A percentile compares a stretch with the other conserved stretches of the same genome.
phyloP scores from a whole-genome alignment of 768 basidiomycete species.

The Pisolithus microcarpus region DNA sequence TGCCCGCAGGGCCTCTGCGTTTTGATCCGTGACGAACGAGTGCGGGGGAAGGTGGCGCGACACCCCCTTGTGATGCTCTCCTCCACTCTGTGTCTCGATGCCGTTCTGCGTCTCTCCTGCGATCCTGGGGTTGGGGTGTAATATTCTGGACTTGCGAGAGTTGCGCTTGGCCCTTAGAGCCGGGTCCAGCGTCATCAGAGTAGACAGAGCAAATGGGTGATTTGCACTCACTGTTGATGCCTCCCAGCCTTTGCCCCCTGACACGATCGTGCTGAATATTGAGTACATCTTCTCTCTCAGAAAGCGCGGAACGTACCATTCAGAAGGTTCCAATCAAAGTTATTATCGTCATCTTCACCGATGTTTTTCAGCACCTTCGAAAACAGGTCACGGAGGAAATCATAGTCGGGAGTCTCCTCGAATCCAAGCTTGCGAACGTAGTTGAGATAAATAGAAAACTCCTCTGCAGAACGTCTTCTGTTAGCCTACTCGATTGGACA shows the following conservation, averaged over 20 bases:
- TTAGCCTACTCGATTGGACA: neutral
- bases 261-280: neutral
- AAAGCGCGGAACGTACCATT: conserved; percentile 48
- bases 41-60: conserved; percentile 69
- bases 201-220: neutral
- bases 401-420: conserved; percentile 98
- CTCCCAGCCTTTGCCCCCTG: conserved; percentile 95
- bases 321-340: conserved; percentile 94
- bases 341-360: conserved; percentile 84
- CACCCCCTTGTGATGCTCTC: conserved; percentile 46
- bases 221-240: conserved; percentile 53
- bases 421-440: conserved; percentile 99
- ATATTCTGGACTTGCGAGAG: conserved; percentile 58
- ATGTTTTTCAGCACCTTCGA: conserved; percentile 89
- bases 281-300: conserved; percentile 1
- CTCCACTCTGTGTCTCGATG: conserved; percentile 57
- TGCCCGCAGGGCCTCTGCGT: conserved; percentile 55
- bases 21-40: conserved; percentile 73
- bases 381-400: conserved; percentile 93
- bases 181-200: conserved; percentile 7
- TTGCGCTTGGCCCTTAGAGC: conserved; percentile 51
- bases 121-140: conserved; percentile 45
- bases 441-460: conserved; percentile 97
- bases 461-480: conserved; percentile 49
- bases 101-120: conserved; percentile 47